Conservation (phyloP, 148 eudicot genomes). For the Chenopodium quinoa region DNA sequence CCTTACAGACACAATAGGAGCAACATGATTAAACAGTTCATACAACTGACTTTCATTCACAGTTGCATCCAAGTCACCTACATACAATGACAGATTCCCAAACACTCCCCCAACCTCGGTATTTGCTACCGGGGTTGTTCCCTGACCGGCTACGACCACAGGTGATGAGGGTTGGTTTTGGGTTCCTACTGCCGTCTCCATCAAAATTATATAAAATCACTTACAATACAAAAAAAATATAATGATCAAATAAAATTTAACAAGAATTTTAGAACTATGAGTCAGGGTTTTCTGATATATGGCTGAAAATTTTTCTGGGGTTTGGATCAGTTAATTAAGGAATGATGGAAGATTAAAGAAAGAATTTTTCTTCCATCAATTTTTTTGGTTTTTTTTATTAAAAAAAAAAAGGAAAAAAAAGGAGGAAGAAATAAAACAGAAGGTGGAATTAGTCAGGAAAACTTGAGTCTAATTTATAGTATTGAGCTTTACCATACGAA, state of each 20-base stretch:
- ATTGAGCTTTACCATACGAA: not conserved
- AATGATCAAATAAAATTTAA: too few species aligned
- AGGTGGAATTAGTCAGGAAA: not conserved
- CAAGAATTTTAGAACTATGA: not conserved
- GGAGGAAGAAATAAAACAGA: not conserved
- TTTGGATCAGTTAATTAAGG: not conserved
- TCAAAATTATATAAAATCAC: not conserved
- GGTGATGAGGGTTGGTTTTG: not conserved
- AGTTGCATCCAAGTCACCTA: slow-evolving; percentile 49
- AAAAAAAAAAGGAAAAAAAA: not conserved
- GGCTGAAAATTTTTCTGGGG: not conserved
- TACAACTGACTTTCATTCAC: slow-evolving; percentile 49
- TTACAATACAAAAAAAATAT: too few species aligned
- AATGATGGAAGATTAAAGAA: not conserved
- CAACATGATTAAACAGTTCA: slow-evolving; percentile 51
- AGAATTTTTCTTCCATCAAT: slow-evolving; percentile 4
- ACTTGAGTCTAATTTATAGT: not conserved
- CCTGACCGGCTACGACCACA: not conserved
- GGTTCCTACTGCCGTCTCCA: not conserved
- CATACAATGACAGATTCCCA: slow-evolving; percentile 45
- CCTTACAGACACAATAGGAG: slow-evolving; percentile 48
- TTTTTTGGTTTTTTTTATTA: too few species aligned
- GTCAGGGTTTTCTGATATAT: not conserved
- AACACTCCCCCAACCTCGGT: slow-evolving; percentile 3
- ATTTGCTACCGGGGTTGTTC: not conserved